These are phyloP conservation scores for Sideroxylon spinosum DNA, from an alignment of 179 eudicot genomes.

Conservation along the genomic window DNA sequence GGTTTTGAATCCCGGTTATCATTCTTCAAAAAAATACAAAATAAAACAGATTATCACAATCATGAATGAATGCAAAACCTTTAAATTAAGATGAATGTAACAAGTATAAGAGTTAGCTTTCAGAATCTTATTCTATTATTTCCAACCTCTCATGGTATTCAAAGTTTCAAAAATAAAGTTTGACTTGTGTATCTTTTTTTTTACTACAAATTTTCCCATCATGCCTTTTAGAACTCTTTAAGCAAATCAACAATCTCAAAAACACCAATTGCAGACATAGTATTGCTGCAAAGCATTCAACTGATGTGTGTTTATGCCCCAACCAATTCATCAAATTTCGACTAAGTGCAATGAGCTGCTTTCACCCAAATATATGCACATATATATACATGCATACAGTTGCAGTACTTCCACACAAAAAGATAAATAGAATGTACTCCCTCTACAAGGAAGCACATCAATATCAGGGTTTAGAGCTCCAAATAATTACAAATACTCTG, in stretches of 20 bases:
- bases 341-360: no score
- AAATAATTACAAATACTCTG: neutral
- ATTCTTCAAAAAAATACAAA: constrained; percentile 34
- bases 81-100: neutral
- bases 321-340: no score
- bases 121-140: neutral
- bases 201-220: neutral
- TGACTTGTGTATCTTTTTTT: neutral
- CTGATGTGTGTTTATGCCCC: no score
- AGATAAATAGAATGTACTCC: neutral
- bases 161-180: neutral
- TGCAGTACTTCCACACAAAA: neutral
- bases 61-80: constrained; percentile 6
- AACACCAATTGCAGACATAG: neutral
- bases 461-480: neutral
- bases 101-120: neutral
- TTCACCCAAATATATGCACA: no score
- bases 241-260: neutral
- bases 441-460: neutral
- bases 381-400: no score
- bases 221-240: neutral
- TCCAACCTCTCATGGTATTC: neutral
- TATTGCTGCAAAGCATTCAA: no score
- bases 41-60: neutral
- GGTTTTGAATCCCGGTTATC: constrained; percentile 43